Base-by-base conservation (phyloP, 75 land plant genomes). In the Larix kaempferi region DNA sequence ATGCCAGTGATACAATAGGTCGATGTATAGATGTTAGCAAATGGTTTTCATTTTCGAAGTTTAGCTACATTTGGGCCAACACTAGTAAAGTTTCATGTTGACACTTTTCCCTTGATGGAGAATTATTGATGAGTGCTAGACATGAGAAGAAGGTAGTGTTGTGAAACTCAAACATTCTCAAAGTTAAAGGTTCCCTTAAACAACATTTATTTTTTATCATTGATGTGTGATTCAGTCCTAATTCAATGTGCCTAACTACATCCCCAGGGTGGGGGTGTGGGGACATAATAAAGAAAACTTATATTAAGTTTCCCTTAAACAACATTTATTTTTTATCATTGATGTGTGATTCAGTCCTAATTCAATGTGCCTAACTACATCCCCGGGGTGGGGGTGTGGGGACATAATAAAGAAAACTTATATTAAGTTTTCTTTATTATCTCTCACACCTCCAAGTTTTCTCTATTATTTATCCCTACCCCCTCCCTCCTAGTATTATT, bases 291-390 rank as follows among this genome's bases (percentile, higher is more conserved):
- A 29, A 29, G 33, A 29, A 29, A 29, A 29, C 33, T 29, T 29
- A 1, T 29, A 29, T 29, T 29, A 1, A 29, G 33, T 29, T 29
- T 29, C 33, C 33, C 84, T 89, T 59, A 98, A 96, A 58, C 98
- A 94, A 58, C 99, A 96, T 79, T 67, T 83, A 67, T 65, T 69
- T 19, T 69, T 91, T 58, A 92, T 94, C 58, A 96, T 44, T 27
- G 95, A 94, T 87, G 93, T 94, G 35, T 86, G 99, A 11, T 96
- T 96, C 57, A 91, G 91, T 74, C 92, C 98, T 64, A 94, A 85
- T 76, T 82, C 86, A 80, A 78, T 88, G 22, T 85, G 90, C 16
- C 79, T 96, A 29, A 95, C 98, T 14, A 92, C 98, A 60, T 94
- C 98, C 41, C 94, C 99, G 33, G 1, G 33, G 33, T 29, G 33